Percentiles rank a stretch among this genome's conserved stretches.
Evolutionary conservation across 108 stramenopile species (phyloP).

Genomic region (Skeletonema tropicum): DNA sequence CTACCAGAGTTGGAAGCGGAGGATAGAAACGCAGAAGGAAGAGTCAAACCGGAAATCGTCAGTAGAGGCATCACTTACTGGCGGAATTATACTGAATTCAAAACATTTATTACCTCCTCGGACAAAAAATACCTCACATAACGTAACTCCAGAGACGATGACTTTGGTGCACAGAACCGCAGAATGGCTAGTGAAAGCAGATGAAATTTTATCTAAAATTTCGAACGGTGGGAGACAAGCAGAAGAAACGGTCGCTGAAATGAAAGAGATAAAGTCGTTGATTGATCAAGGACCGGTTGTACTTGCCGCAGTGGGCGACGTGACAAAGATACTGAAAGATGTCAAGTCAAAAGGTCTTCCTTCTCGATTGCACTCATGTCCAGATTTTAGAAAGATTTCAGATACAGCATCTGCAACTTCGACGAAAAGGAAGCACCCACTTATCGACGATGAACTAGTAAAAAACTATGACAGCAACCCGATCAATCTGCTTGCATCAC

Average conservation of each 20-base stretch:
- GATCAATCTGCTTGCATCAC: constrained; percentile 51
- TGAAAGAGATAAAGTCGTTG: constrained; percentile 69
- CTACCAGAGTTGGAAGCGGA: constrained; percentile 71
- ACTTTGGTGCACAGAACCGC: constrained; percentile 57
- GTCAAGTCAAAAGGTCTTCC: neutral
- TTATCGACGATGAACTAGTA: constrained; percentile 5
- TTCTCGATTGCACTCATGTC: constrained; percentile 17
- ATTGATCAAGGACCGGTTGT: constrained; percentile 64
- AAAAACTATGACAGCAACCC: constrained; percentile 24
- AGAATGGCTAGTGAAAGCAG: constrained; percentile 28
- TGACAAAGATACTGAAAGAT: constrained; percentile 20
- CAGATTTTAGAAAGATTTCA: constrained; percentile 6
- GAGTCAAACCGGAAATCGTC: constrained; percentile 75
- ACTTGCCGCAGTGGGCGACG: constrained; percentile 23
- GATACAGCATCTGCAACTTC: neutral
- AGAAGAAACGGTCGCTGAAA: constrained; percentile 59
- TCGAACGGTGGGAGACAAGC: neutral
- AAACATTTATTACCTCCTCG: neutral
- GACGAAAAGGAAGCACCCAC: constrained; percentile 16
- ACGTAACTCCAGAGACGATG: constrained; percentile 8
- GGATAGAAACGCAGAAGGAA: constrained; percentile 77
- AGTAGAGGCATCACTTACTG: constrained; percentile 52
- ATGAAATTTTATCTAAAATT: constrained; percentile 4
- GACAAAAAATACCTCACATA: constrained; percentile 13
- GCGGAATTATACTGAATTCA: neutral